A percentile compares a stretch with the other conserved stretches of the same genome.
These are phyloP conservation scores for Colletotrichum magnum DNA, from an alignment of 2,329 filamentous ascomycete species.

Conservation along the genomic window DNA sequence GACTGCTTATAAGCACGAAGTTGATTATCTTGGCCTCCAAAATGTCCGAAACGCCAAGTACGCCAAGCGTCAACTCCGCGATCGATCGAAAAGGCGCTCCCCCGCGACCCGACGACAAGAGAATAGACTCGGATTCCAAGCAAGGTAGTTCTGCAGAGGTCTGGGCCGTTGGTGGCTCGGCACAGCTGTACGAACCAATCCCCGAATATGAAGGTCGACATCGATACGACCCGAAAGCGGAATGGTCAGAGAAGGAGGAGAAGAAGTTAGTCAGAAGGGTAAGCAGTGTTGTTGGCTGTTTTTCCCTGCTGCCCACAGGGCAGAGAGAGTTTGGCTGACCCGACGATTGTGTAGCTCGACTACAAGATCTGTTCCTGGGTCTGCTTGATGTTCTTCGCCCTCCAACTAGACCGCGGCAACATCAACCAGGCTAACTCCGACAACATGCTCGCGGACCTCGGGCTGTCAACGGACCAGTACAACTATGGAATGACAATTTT, in stretches of 20 bases:
- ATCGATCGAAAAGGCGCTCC: not conserved
- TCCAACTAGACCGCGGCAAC: constrained; percentile 55
- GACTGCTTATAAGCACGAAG: not conserved
- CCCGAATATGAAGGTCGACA: constrained; percentile 70
- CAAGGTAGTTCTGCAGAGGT: constrained; percentile 6
- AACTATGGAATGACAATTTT: constrained; percentile 66
- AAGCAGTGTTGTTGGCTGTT: constrained; percentile 37
- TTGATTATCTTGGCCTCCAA: not conserved
- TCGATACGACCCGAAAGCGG: constrained; percentile 69
- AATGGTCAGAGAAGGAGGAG: constrained; percentile 72
- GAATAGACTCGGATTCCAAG: not conserved
- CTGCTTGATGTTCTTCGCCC: constrained; percentile 52
- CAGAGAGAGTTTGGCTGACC: constrained; percentile 3
- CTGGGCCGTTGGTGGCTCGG: constrained; percentile 27
- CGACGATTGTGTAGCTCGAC: constrained; percentile 45
- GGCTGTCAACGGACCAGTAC: constrained; percentile 57
- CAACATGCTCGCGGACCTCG: constrained; percentile 49
- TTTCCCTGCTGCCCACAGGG: not conserved
- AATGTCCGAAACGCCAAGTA: constrained; percentile 20
- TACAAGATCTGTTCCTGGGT: constrained; percentile 49
- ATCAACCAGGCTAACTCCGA: constrained; percentile 53
- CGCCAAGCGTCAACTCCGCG: constrained; percentile 20
- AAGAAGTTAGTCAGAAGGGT: constrained; percentile 67
- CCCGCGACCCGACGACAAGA: not conserved
- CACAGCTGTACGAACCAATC: constrained; percentile 61